Evolutionary conservation across 805 yeast species (phyloP).

Genomic region (Yarrowia sp.): DNA sequence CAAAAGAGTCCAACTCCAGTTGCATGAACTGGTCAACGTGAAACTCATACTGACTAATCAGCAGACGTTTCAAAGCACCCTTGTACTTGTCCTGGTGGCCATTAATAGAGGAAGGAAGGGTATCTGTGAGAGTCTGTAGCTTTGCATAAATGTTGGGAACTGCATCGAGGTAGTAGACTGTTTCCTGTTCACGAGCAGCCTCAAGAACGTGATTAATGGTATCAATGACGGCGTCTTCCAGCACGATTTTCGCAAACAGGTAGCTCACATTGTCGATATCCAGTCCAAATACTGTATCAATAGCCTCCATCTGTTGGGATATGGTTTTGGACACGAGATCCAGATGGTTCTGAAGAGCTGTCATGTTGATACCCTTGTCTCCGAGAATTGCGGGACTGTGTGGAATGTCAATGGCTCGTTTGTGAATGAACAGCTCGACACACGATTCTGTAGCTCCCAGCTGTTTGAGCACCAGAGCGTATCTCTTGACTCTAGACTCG

Average conservation of each 20-base stretch:
- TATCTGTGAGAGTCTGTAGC: constrained; percentile 29
- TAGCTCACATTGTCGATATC: constrained; percentile 45
- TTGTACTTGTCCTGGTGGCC: constrained; percentile 18
- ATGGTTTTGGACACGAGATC: constrained; percentile 39
- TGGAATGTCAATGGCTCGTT: constrained; percentile 17
- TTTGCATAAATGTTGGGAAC: constrained; percentile 41
- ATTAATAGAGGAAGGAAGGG: not conserved
- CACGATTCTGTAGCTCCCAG: constrained; percentile 40
- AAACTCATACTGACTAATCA: constrained; percentile 29
- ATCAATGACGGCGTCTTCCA: constrained; percentile 36
- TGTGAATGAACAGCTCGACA: constrained; percentile 35
- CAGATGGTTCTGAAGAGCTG: constrained; percentile 28
- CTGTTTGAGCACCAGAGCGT: constrained; percentile 36
- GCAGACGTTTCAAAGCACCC: not conserved
- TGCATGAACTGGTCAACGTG: constrained; percentile 35
- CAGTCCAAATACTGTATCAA: constrained; percentile 47
- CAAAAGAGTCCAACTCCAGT: constrained; percentile 35
- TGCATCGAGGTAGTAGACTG: constrained; percentile 36
- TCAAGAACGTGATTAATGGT: constrained; percentile 32
- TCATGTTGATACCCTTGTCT: constrained; percentile 28
- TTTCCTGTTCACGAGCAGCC: constrained; percentile 23
- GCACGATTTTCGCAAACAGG: constrained; percentile 47
- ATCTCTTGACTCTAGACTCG: constrained; percentile 35
- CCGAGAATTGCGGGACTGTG: constrained; percentile 1
- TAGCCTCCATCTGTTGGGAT: constrained; percentile 40